phyloP scores from a whole-genome alignment of 1,284 basidiomycete genomes.

The Ustilago crameri region DNA sequence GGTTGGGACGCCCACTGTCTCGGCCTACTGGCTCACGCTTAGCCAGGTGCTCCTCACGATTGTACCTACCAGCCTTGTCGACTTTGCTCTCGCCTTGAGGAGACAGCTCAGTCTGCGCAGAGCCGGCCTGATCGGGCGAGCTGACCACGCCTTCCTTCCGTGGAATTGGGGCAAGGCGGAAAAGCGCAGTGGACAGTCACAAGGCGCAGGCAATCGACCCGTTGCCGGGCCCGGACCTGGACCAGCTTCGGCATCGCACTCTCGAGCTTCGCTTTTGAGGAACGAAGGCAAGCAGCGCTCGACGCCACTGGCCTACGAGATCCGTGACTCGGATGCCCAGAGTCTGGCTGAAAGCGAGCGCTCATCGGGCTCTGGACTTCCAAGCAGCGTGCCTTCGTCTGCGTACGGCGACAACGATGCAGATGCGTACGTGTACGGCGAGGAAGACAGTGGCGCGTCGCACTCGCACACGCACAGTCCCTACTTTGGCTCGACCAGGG shows the following conservation, averaged over 20 bases:
- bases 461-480: slow-evolving; percentile 37
- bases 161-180: slow-evolving; percentile 33
- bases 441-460: slow-evolving; percentile 27
- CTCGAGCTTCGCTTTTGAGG: slow-evolving; percentile 36
- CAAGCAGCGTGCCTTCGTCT: slow-evolving; percentile 51
- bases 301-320: slow-evolving; percentile 31
- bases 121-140: slow-evolving; percentile 39
- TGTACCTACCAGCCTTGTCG: slow-evolving; percentile 42
- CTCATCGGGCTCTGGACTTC: slow-evolving; percentile 50
- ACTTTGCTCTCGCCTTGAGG: slow-evolving; percentile 34
- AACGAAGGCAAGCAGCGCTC: slow-evolving; percentile 13
- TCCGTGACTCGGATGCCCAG: slow-evolving; percentile 41
- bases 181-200: slow-evolving; percentile 1
- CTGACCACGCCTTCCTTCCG: slow-evolving; percentile 47
- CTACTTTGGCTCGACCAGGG: slow-evolving; percentile 26
- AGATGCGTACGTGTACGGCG: slow-evolving; percentile 29
- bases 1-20: slow-evolving; percentile 33
- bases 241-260: slow-evolving; percentile 48
- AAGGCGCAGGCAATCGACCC: slow-evolving; percentile 7
- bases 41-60: slow-evolving; percentile 44
- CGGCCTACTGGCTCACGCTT: slow-evolving; percentile 42
- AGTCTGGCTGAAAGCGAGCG: slow-evolving; percentile 46
- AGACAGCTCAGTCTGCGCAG: slow-evolving; percentile 43
- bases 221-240: slow-evolving; percentile 50
- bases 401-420: slow-evolving; percentile 49